A percentile compares a stretch with the other conserved stretches of the same genome.
Conservation (phyloP, 441 rosid species). For the Corymbia calophylla region DNA sequence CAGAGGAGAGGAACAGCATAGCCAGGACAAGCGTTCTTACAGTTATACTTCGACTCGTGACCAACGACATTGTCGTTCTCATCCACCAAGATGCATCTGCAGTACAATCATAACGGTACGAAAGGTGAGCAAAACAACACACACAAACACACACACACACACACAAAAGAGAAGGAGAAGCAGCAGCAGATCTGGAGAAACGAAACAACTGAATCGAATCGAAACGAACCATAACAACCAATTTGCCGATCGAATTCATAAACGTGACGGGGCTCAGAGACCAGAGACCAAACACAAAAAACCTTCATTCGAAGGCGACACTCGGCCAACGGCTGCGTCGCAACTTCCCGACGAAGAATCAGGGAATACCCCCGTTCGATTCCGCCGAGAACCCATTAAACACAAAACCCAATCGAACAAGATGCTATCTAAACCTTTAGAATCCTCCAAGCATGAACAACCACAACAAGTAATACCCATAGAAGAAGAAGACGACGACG, state of each 20-base stretch:
- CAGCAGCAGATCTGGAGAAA: background rate
- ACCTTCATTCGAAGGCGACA: background rate
- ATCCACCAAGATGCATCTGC: constrained; percentile 96
- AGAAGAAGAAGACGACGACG: background rate
- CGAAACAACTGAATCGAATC: background rate
- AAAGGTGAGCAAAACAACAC: background rate
- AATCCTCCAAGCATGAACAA: background rate
- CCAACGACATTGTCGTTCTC: constrained; percentile 80
- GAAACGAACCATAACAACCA: background rate
- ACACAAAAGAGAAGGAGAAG: background rate
- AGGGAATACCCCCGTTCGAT: background rate
- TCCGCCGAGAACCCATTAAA: background rate
- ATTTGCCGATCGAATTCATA: background rate
- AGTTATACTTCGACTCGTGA: constrained; percentile 82
- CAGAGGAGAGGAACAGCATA: background rate
- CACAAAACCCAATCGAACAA: background rate
- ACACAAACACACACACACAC: too few species aligned
- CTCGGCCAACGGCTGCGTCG: background rate
- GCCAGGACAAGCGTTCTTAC: constrained; percentile 34
- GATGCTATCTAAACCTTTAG: too few species aligned
- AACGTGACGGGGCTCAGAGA: background rate
- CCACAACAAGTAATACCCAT: background rate
- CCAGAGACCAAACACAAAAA: background rate
- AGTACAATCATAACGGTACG: background rate
- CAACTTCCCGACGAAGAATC: background rate